These are phyloP conservation scores for Pleochaeta shiraiana DNA, from an alignment of 2,329 filamentous ascomycete species.

Conservation along the genomic window DNA sequence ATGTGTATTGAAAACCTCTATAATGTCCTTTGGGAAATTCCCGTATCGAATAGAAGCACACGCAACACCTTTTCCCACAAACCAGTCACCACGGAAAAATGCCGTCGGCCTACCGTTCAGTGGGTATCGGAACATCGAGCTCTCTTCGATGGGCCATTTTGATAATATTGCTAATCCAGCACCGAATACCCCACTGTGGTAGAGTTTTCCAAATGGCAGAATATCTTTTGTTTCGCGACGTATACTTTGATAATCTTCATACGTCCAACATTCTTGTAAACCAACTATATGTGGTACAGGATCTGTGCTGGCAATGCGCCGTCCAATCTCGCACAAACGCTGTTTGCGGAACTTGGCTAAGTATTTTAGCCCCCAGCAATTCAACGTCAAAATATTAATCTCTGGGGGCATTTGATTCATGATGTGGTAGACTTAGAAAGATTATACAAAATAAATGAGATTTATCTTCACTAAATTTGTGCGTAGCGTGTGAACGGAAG, in stretches of 20 bases:
- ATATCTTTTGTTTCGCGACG: slow-evolving; percentile 48
- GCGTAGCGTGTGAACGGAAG: not conserved
- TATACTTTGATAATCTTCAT: slow-evolving; percentile 62
- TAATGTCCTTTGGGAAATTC: slow-evolving; percentile 33
- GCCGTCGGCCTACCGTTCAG: slow-evolving; percentile 84
- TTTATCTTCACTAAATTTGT: too few species aligned
- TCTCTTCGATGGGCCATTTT: slow-evolving; percentile 81
- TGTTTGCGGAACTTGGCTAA: slow-evolving; percentile 57
- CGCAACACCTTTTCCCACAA: slow-evolving; percentile 83
- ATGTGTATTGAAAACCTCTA: slow-evolving; percentile 89
- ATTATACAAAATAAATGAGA: too few species aligned
- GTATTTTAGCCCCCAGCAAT: slow-evolving; percentile 93
- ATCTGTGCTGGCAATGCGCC: slow-evolving; percentile 43
- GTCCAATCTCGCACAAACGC: slow-evolving; percentile 67
- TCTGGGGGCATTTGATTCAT: slow-evolving; percentile 24
- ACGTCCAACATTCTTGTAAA: slow-evolving; percentile 90
- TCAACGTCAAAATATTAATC: slow-evolving; percentile 68
- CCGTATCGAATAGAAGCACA: slow-evolving; percentile 60
- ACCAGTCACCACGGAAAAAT: slow-evolving; percentile 92
- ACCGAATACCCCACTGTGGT: slow-evolving; percentile 72
- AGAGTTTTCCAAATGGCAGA: slow-evolving; percentile 84
- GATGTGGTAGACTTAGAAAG: not conserved
- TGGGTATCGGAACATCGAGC: slow-evolving; percentile 68
- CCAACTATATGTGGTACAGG: slow-evolving; percentile 67
- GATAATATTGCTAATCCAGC: slow-evolving; percentile 76